A percentile compares a stretch with the other conserved stretches of the same genome.
phyloP scores from a whole-genome alignment of 2,329 filamentous ascomycete genomes.

The Xylaria sp. region DNA sequence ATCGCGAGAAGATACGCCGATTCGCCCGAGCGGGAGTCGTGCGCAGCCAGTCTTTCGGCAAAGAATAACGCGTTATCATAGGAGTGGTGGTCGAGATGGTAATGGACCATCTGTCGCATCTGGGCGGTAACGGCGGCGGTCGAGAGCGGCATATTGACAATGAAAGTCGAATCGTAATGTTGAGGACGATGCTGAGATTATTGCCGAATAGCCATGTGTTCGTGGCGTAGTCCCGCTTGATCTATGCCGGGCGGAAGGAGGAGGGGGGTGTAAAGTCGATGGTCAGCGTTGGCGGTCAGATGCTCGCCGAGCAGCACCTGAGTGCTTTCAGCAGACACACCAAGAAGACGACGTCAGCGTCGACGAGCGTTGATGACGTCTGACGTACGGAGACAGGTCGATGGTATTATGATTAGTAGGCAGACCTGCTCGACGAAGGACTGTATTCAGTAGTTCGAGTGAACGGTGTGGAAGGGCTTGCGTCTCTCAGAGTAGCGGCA shows the following conservation, averaged over 20 bases:
- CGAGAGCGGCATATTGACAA: constrained; percentile 47
- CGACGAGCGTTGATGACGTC: constrained; percentile 1
- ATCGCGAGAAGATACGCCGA: constrained; percentile 77
- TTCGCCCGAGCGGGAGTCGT: constrained; percentile 76
- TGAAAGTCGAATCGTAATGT: constrained; percentile 12
- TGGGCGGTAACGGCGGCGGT: constrained; percentile 46
- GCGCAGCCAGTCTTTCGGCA: constrained; percentile 76
- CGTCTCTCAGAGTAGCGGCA: constrained; percentile 1
- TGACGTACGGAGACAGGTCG: background rate
- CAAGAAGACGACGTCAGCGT: background rate
- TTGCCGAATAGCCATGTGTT: constrained; percentile 35
- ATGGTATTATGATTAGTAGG: constrained; percentile 15
- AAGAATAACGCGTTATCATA: constrained; percentile 91
- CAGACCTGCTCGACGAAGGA: constrained; percentile 7
- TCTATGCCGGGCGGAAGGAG: constrained; percentile 11
- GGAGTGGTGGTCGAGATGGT: constrained; percentile 82
- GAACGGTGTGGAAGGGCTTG: background rate
- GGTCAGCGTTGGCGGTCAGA: background rate
- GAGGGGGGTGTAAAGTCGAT: background rate
- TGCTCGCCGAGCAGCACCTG: constrained; percentile 2
- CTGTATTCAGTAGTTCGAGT: background rate
- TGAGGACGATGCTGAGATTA: constrained; percentile 15
- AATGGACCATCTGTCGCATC: constrained; percentile 56
- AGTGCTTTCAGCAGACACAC: constrained; percentile 3
- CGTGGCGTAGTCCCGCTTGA: constrained; percentile 17